Evolutionary conservation across 2,329 filamentous ascomycete species (phyloP), one percentile per base, ranked within the genome.

Genomic region (Ophiostoma piceae): DNA sequence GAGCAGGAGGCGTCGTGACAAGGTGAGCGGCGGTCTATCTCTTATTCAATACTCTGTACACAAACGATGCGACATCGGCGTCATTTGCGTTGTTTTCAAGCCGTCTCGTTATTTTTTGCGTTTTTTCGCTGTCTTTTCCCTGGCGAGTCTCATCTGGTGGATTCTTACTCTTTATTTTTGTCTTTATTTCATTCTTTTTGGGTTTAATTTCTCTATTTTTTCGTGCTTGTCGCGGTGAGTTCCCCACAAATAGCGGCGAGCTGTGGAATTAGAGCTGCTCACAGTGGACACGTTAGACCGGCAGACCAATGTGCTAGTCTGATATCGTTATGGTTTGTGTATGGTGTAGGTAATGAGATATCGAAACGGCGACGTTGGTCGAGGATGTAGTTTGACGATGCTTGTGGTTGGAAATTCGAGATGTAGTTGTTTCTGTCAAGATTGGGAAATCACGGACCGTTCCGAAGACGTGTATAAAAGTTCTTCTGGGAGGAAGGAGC

Each of bases 1-100:
- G 37, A 37, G 43, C 35, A 37, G 35, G 32, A 47, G 14, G 39
- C 29, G 41, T 35, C 41, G 32, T 22, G 26, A 14, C 16, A 22
- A 65, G 35, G 37, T 39, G 62, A 22, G 65, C 41, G 47, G 39
- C 54, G 37, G 69, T 47, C 62, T 32, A 64, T 67, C 26, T 39
- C 66, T 70, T 70, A 67, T 68, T 70, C 66, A 70, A 60, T 32
- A 68, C 67, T 70, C 66, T 68, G 41, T 32, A 68, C 67, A 68
- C 12, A 65, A 37, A 51, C 6, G 65, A 65, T 65, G 69, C 69
- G 69, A 70, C 66, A 68, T 70, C 69, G 69, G 69, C 66, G 65
- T 65, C 62, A 14, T 22, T 22, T 65, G 62, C 62, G 62, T 9
- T 65, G 62, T 65, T 37, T 51, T 65, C 41, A 51, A 37, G 43